A percentile compares a stretch with the other conserved stretches of the same genome.
Evolutionary conservation across 139 green algal genomes (phyloP).

Genomic region (Chlamydomonas incerta): DNA sequence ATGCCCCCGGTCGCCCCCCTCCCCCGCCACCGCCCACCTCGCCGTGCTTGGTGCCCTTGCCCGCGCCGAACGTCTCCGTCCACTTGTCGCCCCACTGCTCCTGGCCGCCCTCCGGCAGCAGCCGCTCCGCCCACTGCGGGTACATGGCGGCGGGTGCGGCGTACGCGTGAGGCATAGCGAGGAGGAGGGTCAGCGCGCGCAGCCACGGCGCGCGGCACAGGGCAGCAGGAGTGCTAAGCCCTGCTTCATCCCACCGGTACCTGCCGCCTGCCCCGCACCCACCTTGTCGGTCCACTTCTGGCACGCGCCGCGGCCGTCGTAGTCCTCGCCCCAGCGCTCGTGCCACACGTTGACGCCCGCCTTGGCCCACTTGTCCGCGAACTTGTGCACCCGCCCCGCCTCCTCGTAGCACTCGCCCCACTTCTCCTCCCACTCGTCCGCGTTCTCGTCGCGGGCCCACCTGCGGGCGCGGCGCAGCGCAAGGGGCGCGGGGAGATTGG

Average conservation of each 20-base stretch:
- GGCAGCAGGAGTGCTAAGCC: too few species aligned
- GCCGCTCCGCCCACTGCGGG: constrained; percentile 80
- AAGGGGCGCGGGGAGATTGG: background rate
- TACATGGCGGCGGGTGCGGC: too few species aligned
- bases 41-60: constrained; percentile 79
- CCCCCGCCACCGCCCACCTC: constrained; percentile 59
- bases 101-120: constrained; percentile 53
- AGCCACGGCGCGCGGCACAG: too few species aligned
- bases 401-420: constrained; percentile 85
- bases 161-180: too few species aligned
- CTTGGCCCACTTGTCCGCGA: constrained; percentile 89
- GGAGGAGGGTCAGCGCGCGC: too few species aligned
- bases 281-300: constrained; percentile 85
- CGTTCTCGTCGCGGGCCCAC: constrained; percentile 54
- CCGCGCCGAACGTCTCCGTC: constrained; percentile 83
- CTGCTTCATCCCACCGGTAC: too few species aligned
- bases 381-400: constrained; percentile 79
- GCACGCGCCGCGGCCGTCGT: constrained; percentile 75
- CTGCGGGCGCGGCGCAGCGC: background rate
- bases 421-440: constrained; percentile 92
- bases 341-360: constrained; percentile 85
- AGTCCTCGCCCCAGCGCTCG: constrained; percentile 90
- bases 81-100: constrained; percentile 94
- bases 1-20: too few species aligned
- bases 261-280: too few species aligned